Evolutionary conservation across 1,284 basidiomycete species (phyloP).

Genomic region (Sporisorium graminicola): DNA sequence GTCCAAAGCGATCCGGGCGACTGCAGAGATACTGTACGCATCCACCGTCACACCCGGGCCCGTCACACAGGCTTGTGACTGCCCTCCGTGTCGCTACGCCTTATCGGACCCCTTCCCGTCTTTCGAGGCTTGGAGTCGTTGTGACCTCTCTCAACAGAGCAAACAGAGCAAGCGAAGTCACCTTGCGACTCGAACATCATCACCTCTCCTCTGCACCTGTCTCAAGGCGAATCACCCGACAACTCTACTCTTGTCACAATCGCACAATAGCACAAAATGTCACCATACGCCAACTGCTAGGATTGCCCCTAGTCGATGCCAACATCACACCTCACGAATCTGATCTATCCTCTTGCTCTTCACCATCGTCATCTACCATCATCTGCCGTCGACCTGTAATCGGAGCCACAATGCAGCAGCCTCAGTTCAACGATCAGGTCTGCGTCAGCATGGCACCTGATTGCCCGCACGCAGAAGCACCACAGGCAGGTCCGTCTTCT

Average conservation of each 20-base stretch:
- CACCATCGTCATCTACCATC: neutral
- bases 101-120: neutral
- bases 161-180: neutral
- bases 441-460: conserved; percentile 16
- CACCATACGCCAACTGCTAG: neutral
- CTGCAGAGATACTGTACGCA: neutral
- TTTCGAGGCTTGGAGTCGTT: neutral
- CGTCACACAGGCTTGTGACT: neutral
- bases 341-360: neutral
- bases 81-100: neutral
- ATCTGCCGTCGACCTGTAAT: neutral
- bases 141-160: too few species aligned
- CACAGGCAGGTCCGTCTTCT: conserved; percentile 2
- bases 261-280: neutral
- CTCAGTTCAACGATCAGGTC: conserved; percentile 31
- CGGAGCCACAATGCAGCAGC: conserved; percentile 17
- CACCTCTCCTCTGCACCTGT: neutral
- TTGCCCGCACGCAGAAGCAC: neutral
- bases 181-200: neutral
- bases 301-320: neutral
- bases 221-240: neutral
- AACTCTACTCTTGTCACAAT: neutral
- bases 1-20: neutral
- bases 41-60: neutral
- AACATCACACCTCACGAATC: neutral